Base-by-base conservation (phyloP, 139 green algal genomes). In the Nannochloris sp. region DNA sequence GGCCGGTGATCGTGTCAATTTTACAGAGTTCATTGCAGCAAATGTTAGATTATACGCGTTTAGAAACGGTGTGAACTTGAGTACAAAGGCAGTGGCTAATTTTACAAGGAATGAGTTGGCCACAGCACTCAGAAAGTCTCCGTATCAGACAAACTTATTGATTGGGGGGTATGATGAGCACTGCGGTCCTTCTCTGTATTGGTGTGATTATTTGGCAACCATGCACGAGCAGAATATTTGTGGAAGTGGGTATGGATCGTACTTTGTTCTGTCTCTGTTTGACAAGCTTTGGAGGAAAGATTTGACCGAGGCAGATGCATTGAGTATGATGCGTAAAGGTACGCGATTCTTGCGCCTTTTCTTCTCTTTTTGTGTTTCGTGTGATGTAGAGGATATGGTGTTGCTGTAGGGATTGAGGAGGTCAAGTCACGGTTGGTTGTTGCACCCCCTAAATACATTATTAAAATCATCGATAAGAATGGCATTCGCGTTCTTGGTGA, bases 151-250 rank as follows among this genome's bases (percentile, higher is more conserved):
- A 65, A 98, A 98, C 81, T 60, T 97, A 56, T 72, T 99, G 25
- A 64, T 99, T 23, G 94, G 89, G 6, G 94, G 94, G 1, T 97
- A 81, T 64, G 93, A 99, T 62, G 73, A 95, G 59, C 74, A 63
- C 6, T 67, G 71, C 1, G 91, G 92, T 0, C 71, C 94, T 1
- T 79, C 83, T 0, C 74, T 99, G 46, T 99, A 96, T 75, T 98
- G 89, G 88, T 73, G 96, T 55, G 94, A 99, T 80, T 98, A 99
- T 79, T 80, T 99, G 24, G 93, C 89, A 15, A 98, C 94, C 3
- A 74, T 96, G 62, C 91, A 95, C 81, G 92, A 93, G 70, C 84
- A 96, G 77, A 96, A 99, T 82, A 90, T 90, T 23, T 89, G 83
- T 5, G 90, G 88, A n/a, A 94, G 87, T 14, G 94, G 94, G 40